Evolutionary conservation across 2,329 filamentous ascomycete genomes (phyloP).

Genomic region (Dendrostoma leiphaemia): DNA sequence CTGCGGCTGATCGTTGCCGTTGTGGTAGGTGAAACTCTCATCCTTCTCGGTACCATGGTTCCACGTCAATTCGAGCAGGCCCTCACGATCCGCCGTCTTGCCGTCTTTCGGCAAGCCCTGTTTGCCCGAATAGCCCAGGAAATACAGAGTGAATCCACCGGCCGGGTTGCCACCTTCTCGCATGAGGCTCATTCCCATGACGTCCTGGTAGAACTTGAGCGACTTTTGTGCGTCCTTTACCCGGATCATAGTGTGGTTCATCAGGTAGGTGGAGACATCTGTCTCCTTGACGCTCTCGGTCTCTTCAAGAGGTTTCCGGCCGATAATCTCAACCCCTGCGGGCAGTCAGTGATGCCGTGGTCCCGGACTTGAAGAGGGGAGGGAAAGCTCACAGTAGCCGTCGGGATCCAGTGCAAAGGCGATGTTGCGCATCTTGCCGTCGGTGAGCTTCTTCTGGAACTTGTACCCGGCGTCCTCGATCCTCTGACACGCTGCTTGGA

Average conservation of each 20-base stretch:
- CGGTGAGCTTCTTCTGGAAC: conserved; percentile 92
- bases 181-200: conserved; percentile 83
- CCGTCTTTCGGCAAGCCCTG: conserved; percentile 52
- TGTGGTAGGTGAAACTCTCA: conserved; percentile 79
- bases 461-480: conserved; percentile 87
- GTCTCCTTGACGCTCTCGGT: conserved; percentile 72
- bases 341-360: not conserved
- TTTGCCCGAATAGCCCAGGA: conserved; percentile 73
- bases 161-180: conserved; percentile 68
- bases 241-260: conserved; percentile 93
- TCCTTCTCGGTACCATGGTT: conserved; percentile 84
- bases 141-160: conserved; percentile 85
- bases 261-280: conserved; percentile 72
- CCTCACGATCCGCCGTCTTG: conserved; percentile 69
- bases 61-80: conserved; percentile 88
- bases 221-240: conserved; percentile 79
- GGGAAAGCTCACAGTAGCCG: conserved; percentile 58
- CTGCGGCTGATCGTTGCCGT: conserved; percentile 87
- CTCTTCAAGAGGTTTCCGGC: conserved; percentile 68
- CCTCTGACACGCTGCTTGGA: conserved; percentile 85
- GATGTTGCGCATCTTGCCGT: conserved; percentile 84
- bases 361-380: not conserved
- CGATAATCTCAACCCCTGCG: conserved; percentile 71
- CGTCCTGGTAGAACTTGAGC: conserved; percentile 78
- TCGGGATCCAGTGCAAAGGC: conserved; percentile 90